These are phyloP conservation scores for Stephanocyclus meneghinianus DNA, from an alignment of 352 stramenopile genomes.

Conservation along the genomic window DNA sequence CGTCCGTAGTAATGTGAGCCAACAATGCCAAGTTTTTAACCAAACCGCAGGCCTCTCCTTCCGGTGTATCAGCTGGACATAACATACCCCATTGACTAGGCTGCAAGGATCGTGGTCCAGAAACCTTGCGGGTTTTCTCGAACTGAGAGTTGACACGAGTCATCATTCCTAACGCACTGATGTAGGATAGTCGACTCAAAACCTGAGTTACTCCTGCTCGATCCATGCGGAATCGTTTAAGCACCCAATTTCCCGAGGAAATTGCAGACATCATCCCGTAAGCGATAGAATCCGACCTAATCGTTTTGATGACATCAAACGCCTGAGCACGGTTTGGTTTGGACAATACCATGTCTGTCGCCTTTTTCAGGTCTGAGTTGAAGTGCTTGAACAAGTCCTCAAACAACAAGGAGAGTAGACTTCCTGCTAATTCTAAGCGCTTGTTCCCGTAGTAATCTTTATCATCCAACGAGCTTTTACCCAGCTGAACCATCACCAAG, in stretches of 20 bases:
- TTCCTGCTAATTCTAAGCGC: constrained; percentile 96
- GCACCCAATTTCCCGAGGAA: constrained; percentile 95
- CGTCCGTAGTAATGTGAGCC: constrained; percentile 94
- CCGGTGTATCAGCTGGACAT: constrained; percentile 96
- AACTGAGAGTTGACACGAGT: constrained; percentile 98
- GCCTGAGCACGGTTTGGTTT: constrained; percentile 96
- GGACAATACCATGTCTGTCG: constrained; percentile 95
- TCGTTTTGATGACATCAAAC: constrained; percentile 98
- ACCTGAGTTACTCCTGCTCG: constrained; percentile 95
- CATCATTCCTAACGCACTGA: constrained; percentile 99
- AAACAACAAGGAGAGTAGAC: constrained; percentile 97
- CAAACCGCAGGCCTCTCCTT: constrained; percentile 98
- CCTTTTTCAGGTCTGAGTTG: constrained; percentile 97
- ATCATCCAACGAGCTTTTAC: constrained; percentile 91
- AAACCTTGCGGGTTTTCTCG: constrained; percentile 99
- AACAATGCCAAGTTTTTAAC: constrained; percentile 99
- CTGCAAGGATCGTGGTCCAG: constrained; percentile 95
- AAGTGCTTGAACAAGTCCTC: constrained; percentile 95
- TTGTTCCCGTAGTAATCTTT: constrained; percentile 99
- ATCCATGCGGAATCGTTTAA: constrained; percentile 99
- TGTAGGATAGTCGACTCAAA: constrained; percentile 96
- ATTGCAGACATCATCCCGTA: constrained; percentile 91
- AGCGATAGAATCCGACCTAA: constrained; percentile 97
- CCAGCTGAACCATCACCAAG: constrained; percentile 84
- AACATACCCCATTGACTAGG: constrained; percentile 99